Evolutionary conservation across 2,329 filamentous ascomycete species (phyloP).

Genomic region (Fusarium fujikuroi): DNA sequence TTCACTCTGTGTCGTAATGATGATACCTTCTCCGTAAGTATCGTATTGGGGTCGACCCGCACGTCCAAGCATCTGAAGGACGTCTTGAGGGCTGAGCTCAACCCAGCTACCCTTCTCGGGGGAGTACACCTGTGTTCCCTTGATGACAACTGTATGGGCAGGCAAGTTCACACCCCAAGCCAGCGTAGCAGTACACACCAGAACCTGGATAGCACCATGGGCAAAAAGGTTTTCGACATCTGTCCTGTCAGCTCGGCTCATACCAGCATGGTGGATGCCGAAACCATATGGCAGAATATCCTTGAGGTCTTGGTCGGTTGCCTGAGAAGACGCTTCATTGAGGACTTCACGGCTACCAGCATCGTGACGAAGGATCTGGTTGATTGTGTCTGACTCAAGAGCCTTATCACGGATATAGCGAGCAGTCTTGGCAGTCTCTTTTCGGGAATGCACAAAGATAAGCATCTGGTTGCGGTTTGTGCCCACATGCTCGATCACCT

Average conservation of each 20-base stretch:
- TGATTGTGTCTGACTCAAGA: constrained; percentile 95
- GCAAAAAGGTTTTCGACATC: constrained; percentile 95
- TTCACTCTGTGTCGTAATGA: constrained; percentile 94
- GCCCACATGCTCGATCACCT: constrained; percentile 95
- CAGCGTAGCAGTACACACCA: constrained; percentile 97
- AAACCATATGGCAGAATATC: constrained; percentile 96
- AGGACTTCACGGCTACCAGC: constrained; percentile 91
- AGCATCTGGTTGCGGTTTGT: constrained; percentile 96
- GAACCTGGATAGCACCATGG: constrained; percentile 89
- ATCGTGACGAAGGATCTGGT: constrained; percentile 92
- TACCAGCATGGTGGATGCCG: constrained; percentile 97
- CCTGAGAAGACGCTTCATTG: constrained; percentile 82
- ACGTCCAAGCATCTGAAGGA: constrained; percentile 97
- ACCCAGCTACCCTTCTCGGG: constrained; percentile 99
- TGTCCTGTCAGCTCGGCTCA: constrained; percentile 93
- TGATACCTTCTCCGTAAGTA: constrained; percentile 97
- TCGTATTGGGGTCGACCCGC: constrained; percentile 97
- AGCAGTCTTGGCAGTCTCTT: constrained; percentile 97
- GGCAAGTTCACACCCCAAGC: constrained; percentile 99
- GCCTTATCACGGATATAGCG: constrained; percentile 97
- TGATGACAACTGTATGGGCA: constrained; percentile 98
- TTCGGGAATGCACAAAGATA: constrained; percentile 97
- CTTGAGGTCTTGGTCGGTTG: constrained; percentile 88
- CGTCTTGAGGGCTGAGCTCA: constrained; percentile 95
- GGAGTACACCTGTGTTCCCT: constrained; percentile 97